Percentiles rank a stretch among this genome's conserved stretches.
Evolutionary conservation across 1,139 yeast species (phyloP).

Genomic region (Blastobotrys illinoisensis): DNA sequence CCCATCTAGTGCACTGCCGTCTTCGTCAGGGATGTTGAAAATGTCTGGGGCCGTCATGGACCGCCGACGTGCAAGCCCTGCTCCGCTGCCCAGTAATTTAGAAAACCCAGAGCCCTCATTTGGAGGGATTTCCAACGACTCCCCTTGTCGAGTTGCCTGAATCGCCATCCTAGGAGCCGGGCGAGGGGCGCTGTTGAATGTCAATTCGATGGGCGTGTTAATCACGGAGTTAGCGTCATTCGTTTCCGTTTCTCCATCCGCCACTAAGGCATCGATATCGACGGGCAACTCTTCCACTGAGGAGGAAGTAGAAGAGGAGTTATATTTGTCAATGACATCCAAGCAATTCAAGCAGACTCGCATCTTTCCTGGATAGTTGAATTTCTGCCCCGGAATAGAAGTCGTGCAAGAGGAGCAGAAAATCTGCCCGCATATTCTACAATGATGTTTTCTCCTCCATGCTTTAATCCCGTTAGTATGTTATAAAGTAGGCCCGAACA

Average conservation of each 20-base stretch:
- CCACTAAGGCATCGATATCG: background rate
- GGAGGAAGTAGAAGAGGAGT: conserved; percentile 6
- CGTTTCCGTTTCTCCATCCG: conserved; percentile 9
- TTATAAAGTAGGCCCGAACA: conserved; percentile 2
- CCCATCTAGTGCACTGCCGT: background rate
- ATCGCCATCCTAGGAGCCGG: conserved; percentile 78
- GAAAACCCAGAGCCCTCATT: conserved; percentile 6
- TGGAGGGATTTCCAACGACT: conserved; percentile 67
- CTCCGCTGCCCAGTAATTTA: background rate
- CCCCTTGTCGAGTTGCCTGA: conserved; percentile 77
- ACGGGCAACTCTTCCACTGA: background rate
- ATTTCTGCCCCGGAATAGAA: conserved; percentile 69
- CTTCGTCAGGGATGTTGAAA: background rate
- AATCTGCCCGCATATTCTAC: conserved; percentile 93
- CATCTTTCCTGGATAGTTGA: conserved; percentile 62
- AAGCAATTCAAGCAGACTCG: conserved; percentile 78
- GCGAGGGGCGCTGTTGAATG: conserved; percentile 39
- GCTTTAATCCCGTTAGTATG: conserved; percentile 24
- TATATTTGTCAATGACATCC: conserved; percentile 52
- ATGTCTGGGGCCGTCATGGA: background rate
- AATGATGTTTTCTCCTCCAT: conserved; percentile 88
- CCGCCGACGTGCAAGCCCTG: background rate
- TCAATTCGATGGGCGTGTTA: conserved; percentile 17
- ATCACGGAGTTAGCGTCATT: conserved; percentile 14
- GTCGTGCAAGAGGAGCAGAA: conserved; percentile 86